Conservation (phyloP, 495 filamentous ascomycete genomes). For the Neurospora sp. region DNA sequence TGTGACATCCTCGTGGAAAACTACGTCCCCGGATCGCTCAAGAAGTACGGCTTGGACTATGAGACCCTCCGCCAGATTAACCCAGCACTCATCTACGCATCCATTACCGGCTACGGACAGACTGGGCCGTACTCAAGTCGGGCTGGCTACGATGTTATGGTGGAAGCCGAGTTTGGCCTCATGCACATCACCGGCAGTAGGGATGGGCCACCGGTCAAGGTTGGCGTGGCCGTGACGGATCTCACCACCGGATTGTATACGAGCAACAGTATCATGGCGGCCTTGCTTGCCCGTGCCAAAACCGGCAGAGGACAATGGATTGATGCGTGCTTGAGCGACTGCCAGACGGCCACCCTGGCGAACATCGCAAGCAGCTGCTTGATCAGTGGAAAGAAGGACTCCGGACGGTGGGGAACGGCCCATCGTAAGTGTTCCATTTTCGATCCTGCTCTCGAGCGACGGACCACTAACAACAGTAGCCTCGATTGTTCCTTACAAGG, state of each 20-base stretch:
- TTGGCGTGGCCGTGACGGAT: slow-evolving; percentile 94
- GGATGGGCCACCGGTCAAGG: slow-evolving; percentile 90
- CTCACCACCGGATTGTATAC: slow-evolving; percentile 94
- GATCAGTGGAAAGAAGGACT: slow-evolving; percentile 80
- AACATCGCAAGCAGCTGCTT: slow-evolving; percentile 90
- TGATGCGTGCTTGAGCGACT: slow-evolving; percentile 83
- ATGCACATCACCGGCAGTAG: slow-evolving; percentile 94
- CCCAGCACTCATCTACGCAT: slow-evolving; percentile 59
- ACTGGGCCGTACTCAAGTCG: slow-evolving; percentile 83
- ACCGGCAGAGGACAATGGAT: slow-evolving; percentile 71
- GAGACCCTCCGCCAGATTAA: slow-evolving; percentile 68
- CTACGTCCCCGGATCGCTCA: slow-evolving; percentile 83
- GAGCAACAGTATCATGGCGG: slow-evolving; percentile 94
- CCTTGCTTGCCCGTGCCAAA: slow-evolving; percentile 56
- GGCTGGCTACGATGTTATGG: slow-evolving; percentile 98
- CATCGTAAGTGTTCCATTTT: slow-evolving; percentile 57
- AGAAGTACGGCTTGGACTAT: slow-evolving; percentile 86
- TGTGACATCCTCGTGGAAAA: slow-evolving; percentile 96
- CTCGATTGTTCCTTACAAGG: slow-evolving; percentile 90
- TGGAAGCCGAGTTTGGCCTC: slow-evolving; percentile 92
- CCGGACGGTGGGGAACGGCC: slow-evolving; percentile 87
- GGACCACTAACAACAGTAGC: slow-evolving; percentile 39
- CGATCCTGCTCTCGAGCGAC: background rate
- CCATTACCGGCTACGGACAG: slow-evolving; percentile 67
- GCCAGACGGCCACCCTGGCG: slow-evolving; percentile 82